phyloP scores from a whole-genome alignment of 2,329 filamentous ascomycete species.

The Calonectria multiphialidica region DNA sequence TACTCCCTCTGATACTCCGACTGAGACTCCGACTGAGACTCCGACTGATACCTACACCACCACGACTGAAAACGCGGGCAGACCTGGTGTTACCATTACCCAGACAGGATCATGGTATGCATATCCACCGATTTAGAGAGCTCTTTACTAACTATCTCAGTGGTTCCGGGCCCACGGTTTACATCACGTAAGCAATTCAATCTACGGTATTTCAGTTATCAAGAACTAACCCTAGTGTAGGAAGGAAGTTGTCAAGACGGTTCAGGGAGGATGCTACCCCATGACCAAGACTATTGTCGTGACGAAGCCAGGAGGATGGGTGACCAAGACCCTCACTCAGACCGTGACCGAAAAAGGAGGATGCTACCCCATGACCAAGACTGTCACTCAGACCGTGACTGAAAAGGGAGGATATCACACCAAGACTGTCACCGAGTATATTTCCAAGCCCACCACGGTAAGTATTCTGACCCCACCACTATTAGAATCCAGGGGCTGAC shows the following conservation, averaged over 20 bases:
- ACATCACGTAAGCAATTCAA: conserved; percentile 14
- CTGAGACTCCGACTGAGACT: not conserved
- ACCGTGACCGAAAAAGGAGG: conserved; percentile 1
- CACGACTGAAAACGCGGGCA: not conserved
- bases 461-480: not conserved
- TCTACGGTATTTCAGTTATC: not conserved
- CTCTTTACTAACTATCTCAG: conserved; percentile 1
- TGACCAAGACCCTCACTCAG: not conserved
- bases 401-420: not conserved
- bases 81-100: not conserved
- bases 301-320: not conserved
- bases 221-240: not conserved
- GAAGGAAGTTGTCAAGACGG: not conserved
- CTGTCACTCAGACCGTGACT: not conserved
- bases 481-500: not conserved
- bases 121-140: not conserved
- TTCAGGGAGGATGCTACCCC: not conserved
- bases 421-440: not conserved
- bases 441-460: not conserved
- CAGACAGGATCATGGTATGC: conserved; percentile 3
- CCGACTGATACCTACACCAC: not conserved
- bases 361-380: too few species aligned
- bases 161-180: not conserved
- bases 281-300: not conserved
- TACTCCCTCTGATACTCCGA: not conserved